Evolutionary conservation across 2,329 filamentous ascomycete genomes (phyloP).

Genomic region (Colletotrichum trifolii): DNA sequence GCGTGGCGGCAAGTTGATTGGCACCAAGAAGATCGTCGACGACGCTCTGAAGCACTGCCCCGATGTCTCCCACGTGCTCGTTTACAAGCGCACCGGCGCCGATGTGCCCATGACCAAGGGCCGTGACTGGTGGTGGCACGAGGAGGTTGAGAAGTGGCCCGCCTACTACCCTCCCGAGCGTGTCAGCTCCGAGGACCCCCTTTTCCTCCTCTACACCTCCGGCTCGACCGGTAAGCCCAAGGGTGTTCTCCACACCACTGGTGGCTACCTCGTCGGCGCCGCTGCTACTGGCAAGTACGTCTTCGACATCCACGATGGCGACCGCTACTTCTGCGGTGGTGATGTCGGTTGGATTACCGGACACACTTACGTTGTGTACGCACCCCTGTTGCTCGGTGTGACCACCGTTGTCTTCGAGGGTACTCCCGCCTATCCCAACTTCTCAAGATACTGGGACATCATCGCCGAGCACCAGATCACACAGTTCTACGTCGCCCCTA

Average conservation of each 20-base stretch:
- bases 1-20: slow-evolving; percentile 96
- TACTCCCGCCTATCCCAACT: slow-evolving; percentile 96
- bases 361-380: slow-evolving; percentile 98
- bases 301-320: slow-evolving; percentile 95
- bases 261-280: slow-evolving; percentile 92
- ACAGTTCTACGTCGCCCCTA: slow-evolving; percentile 98
- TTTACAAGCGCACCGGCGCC: slow-evolving; percentile 94
- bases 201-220: slow-evolving; percentile 98
- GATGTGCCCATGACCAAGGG: slow-evolving; percentile 91
- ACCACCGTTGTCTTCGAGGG: slow-evolving; percentile 98
- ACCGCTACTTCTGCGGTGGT: slow-evolving; percentile 96
- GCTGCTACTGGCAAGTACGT: slow-evolving; percentile 97
- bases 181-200: slow-evolving; percentile 93
- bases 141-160: slow-evolving; percentile 97
- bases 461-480: slow-evolving; percentile 95
- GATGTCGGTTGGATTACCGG: slow-evolving; percentile 99
- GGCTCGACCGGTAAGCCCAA: slow-evolving; percentile 99
- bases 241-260: slow-evolving; percentile 98
- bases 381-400: slow-evolving; percentile 90
- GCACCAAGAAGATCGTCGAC: slow-evolving; percentile 99
- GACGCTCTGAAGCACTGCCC: slow-evolving; percentile 97
- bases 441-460: slow-evolving; percentile 98
- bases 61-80: slow-evolving; percentile 84
- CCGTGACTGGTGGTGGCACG: slow-evolving; percentile 97
- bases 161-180: slow-evolving; percentile 89